These are phyloP conservation scores for Pseudogymnoascus sp. DNA, from an alignment of 2,329 filamentous ascomycete species.

Conservation along the genomic window DNA sequence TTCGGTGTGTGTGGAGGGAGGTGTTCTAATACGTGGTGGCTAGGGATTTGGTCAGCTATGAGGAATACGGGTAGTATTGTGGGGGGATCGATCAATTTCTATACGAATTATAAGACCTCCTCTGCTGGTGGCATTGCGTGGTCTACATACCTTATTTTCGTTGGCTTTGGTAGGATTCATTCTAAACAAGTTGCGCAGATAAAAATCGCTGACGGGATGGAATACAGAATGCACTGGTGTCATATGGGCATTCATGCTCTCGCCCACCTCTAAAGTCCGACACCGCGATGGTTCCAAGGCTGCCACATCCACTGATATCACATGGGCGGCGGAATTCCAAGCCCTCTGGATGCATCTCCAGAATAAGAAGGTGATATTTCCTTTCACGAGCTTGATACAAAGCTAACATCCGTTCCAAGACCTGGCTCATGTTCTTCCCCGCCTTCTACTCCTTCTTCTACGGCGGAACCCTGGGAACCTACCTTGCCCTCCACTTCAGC, in stretches of 20 bases:
- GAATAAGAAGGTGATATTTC: constrained; percentile 20
- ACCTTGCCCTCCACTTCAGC: constrained; percentile 28
- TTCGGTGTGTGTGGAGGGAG: not conserved
- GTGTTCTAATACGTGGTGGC: not conserved
- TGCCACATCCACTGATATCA: constrained; percentile 15
- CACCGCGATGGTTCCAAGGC: constrained; percentile 22
- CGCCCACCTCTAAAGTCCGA: constrained; percentile 21
- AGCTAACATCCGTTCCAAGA: constrained; percentile 16
- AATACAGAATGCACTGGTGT: constrained; percentile 16
- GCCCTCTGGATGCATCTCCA: constrained; percentile 19
- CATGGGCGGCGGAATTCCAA: constrained; percentile 19
- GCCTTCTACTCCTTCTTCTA: constrained; percentile 34
- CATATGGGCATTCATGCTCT: constrained; percentile 25
- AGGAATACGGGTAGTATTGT: constrained; percentile 28
- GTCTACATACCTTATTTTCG: constrained; percentile 27
- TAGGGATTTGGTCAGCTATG: constrained; percentile 28
- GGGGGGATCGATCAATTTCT: constrained; percentile 30
- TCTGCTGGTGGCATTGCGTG: constrained; percentile 24
- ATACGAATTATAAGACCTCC: constrained; percentile 19
- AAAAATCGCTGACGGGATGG: not conserved
- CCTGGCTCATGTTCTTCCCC: constrained; percentile 28
- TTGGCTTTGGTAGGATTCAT: constrained; percentile 22
- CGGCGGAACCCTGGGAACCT: constrained; percentile 31
- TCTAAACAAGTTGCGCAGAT: not conserved
- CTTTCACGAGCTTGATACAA: not conserved